phyloP scores from a whole-genome alignment of 805 yeast species.

The Nakazawaea molendinolei region DNA sequence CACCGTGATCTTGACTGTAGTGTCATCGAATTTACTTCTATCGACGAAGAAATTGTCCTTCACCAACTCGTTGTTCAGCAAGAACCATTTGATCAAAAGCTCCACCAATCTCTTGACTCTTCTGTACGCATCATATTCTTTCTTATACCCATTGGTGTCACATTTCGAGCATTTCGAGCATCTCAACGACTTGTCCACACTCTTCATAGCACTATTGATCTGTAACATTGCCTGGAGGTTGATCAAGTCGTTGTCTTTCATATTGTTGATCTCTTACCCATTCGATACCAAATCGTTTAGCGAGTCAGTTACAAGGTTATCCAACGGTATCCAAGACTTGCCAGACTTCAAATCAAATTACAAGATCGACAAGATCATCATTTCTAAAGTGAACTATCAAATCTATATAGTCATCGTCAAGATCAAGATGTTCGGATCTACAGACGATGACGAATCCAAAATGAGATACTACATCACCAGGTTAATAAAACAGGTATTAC shows the following conservation, averaged over 20 bases:
- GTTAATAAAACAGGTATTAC: conserved; percentile 30
- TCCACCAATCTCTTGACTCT: conserved; percentile 36
- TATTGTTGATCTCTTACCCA: conserved; percentile 49
- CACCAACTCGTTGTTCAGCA: conserved; percentile 19
- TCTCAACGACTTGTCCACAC: conserved; percentile 38
- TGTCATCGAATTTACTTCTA: conserved; percentile 22
- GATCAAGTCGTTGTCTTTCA: conserved; percentile 43
- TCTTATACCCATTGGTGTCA: conserved; percentile 31
- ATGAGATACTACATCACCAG: conserved; percentile 43
- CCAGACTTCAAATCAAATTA: conserved; percentile 48
- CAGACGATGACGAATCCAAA: conserved; percentile 60
- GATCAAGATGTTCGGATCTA: conserved; percentile 59
- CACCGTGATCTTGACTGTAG: conserved; percentile 24
- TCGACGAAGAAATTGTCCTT: conserved; percentile 8
- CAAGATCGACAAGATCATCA: conserved; percentile 38
- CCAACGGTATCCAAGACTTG: conserved; percentile 30
- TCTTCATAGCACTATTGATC: conserved; percentile 36
- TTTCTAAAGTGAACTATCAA: conserved; percentile 59
- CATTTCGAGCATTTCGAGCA: conserved; percentile 18
- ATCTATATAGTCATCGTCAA: conserved; percentile 51
- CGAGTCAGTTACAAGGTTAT: conserved; percentile 24
- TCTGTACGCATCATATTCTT: conserved; percentile 31
- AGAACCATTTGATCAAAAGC: conserved; percentile 8
- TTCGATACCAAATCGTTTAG: conserved; percentile 31
- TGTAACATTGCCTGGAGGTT: conserved; percentile 45